phyloP scores from a whole-genome alignment of 1,139 yeast species.

The Pichia sp. region DNA sequence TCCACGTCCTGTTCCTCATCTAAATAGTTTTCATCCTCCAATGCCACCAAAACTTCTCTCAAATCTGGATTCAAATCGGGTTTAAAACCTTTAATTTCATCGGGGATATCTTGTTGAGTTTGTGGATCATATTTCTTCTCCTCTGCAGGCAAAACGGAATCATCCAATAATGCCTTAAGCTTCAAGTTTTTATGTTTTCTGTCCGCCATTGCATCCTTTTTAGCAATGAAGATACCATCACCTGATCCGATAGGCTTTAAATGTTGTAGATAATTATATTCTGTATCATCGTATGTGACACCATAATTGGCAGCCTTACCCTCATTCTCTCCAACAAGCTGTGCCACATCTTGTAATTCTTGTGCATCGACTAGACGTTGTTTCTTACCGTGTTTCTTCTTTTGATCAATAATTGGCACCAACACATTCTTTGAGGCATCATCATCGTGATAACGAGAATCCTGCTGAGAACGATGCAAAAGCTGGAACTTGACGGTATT shows the following conservation, averaged over 20 bases:
- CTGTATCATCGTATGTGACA: slow-evolving; percentile 78
- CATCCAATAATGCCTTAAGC: slow-evolving; percentile 29
- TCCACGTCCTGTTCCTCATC: slow-evolving; percentile 42
- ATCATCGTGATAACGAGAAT: slow-evolving; percentile 72
- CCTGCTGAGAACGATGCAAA: slow-evolving; percentile 89
- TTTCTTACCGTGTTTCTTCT: slow-evolving; percentile 19
- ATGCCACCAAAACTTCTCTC: slow-evolving; percentile 85
- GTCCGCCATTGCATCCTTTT: slow-evolving; percentile 15
- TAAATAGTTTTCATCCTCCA: slow-evolving; percentile 90
- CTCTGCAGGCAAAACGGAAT: slow-evolving; percentile 33
- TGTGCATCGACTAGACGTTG: slow-evolving; percentile 28
- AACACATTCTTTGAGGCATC: slow-evolving; percentile 79
- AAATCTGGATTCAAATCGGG: slow-evolving; percentile 92
- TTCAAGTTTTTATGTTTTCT: slow-evolving; percentile 28
- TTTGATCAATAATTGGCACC: slow-evolving; percentile 51
- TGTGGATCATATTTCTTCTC: slow-evolving; percentile 37
- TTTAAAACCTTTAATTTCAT: slow-evolving; percentile 77
- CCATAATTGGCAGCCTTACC: slow-evolving; percentile 94
- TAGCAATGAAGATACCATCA: slow-evolving; percentile 61
- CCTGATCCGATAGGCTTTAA: slow-evolving; percentile 74
- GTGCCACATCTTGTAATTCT: slow-evolving; percentile 24
- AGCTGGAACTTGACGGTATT: slow-evolving; percentile 72
- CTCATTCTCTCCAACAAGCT: slow-evolving; percentile 36
- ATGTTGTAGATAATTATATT: slow-evolving; percentile 95
- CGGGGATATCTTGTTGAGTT: slow-evolving; percentile 71